Conservation (phyloP, 306 rosid species). For the Pterocarpus santalinus region DNA sequence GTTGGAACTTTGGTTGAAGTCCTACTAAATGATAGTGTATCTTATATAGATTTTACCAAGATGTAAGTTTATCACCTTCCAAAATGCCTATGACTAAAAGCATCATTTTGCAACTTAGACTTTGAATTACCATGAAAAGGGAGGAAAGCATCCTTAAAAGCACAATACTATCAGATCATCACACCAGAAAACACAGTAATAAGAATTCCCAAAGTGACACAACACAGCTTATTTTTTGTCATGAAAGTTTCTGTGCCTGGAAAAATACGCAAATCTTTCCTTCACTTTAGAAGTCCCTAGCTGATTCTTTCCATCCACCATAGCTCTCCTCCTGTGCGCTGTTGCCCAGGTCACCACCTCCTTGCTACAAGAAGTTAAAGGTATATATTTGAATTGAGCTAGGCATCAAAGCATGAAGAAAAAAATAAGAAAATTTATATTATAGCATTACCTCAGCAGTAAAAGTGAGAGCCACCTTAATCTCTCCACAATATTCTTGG, state of each 20-base stretch:
- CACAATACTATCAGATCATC: slow-evolving; percentile 24
- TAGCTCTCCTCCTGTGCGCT: slow-evolving; percentile 7
- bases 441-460: slow-evolving; percentile 50
- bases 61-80: no score
- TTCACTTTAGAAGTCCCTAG: slow-evolving; percentile 29
- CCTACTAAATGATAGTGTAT: no score
- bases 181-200: slow-evolving; percentile 46
- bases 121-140: not conserved
- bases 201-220: not conserved
- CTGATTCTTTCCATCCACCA: slow-evolving; percentile 54
- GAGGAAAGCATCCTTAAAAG: slow-evolving; percentile 10
- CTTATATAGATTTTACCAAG: no score
- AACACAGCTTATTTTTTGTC: not conserved
- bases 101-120: no score
- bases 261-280: slow-evolving; percentile 2
- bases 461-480: slow-evolving; percentile 61
- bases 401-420: slow-evolving; percentile 35
- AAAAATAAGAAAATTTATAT: not conserved
- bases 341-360: not conserved
- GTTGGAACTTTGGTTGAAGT: no score
- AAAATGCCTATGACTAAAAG: no score
- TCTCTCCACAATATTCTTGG: slow-evolving; percentile 55
- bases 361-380: slow-evolving; percentile 39
- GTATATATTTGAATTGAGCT: not conserved
- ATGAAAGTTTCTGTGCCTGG: not conserved